Evolutionary conservation across 257 asterid species (phyloP), one percentile per base, ranked within the genome.

Genomic region (Cynanchum wilfordii): DNA sequence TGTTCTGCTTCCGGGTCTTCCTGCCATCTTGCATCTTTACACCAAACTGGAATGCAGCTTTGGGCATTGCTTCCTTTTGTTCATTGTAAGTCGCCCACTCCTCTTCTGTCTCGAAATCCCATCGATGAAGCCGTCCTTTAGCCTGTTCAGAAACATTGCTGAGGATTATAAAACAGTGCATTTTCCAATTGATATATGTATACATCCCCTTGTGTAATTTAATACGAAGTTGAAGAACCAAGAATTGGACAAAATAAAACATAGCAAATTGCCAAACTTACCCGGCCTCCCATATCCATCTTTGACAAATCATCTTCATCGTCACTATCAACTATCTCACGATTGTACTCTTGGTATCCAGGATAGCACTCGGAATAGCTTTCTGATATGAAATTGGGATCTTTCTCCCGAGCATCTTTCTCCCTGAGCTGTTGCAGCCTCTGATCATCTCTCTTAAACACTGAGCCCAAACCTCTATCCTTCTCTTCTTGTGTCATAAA

Each of bases 61-160:
- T 95, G 2, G 99, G 99, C 99, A 95, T 95, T 76, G 99, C 99
- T 83, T 95, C 99, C 86, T 95, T 95, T 84, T 95, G 96, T 87
- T 95, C 99, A 24, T 92, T 95, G 88, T 95, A 95, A 30, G 76
- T 82, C 11, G 98, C 97, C 99, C 99, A 95, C 82, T 95, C 99
- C 80, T 92, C 99, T 82, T 95, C 99, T 0, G 97, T 92, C 84
- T 95, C 98, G 75, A 95, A 95, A 87, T 95, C 99, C 99, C 99
- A 95, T 57, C 96, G 81, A 82, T 95, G 99, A 65, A 95, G 98
- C 60, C 99, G 83, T 10, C 99, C 99, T 79, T 92, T 95, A 5
- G 98, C 99, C 99, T 94, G 84, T 47, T 24, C 38, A 54, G 79
- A 40, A 75, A 66, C 30, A 51, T 60, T 9, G 36, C 66, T 10